These are phyloP conservation scores for Corchorus olitorius DNA, from an alignment of 345 rosid species.

Conservation along the genomic window DNA sequence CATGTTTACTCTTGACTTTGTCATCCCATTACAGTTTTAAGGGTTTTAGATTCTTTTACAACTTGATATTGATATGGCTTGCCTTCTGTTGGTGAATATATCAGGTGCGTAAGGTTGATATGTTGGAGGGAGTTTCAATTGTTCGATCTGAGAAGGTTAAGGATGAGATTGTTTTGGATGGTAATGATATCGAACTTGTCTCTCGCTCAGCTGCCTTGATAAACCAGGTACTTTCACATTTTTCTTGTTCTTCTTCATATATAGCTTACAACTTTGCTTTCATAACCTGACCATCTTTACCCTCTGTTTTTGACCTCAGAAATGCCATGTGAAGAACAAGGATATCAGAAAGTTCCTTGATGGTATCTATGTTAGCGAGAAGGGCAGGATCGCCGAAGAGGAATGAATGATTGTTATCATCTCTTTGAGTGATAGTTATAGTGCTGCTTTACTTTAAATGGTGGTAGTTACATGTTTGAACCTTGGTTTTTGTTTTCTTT, in stretches of 20 bases:
- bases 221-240: slow-evolving; percentile 44
- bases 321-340: slow-evolving; percentile 72
- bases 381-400: slow-evolving; percentile 45
- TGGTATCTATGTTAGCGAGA: slow-evolving; percentile 68
- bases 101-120: slow-evolving; percentile 63
- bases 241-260: neutral
- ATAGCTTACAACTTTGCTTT: neutral
- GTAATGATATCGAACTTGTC: slow-evolving; percentile 62
- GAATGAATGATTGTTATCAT: slow-evolving; percentile 40
- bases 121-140: slow-evolving; percentile 63
- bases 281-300: neutral
- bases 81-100: neutral
- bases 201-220: slow-evolving; percentile 64
- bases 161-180: slow-evolving; percentile 65
- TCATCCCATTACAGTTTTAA: neutral
- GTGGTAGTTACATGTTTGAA: neutral
- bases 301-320: slow-evolving; percentile 40
- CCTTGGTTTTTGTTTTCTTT: neutral
- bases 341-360: slow-evolving; percentile 69
- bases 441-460: neutral
- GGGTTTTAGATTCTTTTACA: neutral
- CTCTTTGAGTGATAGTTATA: neutral
- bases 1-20: neutral
- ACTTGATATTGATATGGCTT: neutral
- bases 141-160: slow-evolving; percentile 62